Base-by-base conservation (phyloP, 2,329 filamentous ascomycete genomes). In the Neophaeococcomyces aloes region DNA sequence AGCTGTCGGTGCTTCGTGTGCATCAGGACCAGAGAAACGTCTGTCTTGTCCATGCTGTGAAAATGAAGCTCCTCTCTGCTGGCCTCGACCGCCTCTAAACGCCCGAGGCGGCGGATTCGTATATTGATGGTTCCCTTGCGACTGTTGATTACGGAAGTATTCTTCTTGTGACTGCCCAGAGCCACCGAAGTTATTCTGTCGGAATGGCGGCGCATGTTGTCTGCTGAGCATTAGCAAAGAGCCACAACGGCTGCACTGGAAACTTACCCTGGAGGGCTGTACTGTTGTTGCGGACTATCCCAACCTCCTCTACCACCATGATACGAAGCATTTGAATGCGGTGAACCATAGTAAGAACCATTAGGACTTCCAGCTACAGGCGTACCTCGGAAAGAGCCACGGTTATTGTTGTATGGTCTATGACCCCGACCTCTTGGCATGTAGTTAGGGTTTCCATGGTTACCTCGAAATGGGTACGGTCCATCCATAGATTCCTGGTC, bases 321-420 rank as follows among this genome's bases (percentile, higher is more conserved):
- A 56, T 81, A 76, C 11, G 79, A 76, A 30, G 79, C 80, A 33
- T 75, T 72, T 7, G 69, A 68, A 47, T 72, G 72, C n/a, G 79
- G 76, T 14, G 79, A 81, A 35, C 71, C 72, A 52, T 77, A 75
- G 52, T 73, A 69, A 14, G 70, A 71, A 39, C 69, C 71, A 40
- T 64, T 71, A 15, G 75, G 70, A 17, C 70, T 68, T 50, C 67
- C 65, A 53, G 76, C 75, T 42, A 75, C 71, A 30, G 79, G 74
- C n/a, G 78, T 78, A 36, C 70, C 69, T 53, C 74, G 76, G 41
- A 53, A 48, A 44, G 71, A 68, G 30, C 67, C 62, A 17, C 62
- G 62, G 46, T 69, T 64, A 38, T 65, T 52, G 47, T 62, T 62
- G 38, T 65, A 62, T 29, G 65, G 57, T 18, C 63, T 61, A 29